phyloP scores from a whole-genome alignment of 257 asterid species.

The Solanum pinnatisectum region DNA sequence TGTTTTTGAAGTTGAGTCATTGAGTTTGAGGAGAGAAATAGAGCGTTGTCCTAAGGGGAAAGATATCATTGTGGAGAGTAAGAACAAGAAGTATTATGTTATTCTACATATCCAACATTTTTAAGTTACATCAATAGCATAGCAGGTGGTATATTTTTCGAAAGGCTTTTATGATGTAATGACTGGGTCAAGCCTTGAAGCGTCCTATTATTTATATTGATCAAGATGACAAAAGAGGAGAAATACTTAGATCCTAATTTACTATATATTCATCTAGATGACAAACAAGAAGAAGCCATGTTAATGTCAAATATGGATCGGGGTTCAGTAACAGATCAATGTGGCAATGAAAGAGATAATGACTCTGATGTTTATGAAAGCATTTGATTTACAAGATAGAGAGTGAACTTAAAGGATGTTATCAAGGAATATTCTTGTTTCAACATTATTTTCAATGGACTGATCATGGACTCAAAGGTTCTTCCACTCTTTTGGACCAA shows the following conservation, averaged over 20 bases:
- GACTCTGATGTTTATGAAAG: slow-evolving; percentile 11
- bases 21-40: too few species aligned
- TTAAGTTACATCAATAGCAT: too few species aligned
- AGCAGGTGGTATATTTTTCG: too few species aligned
- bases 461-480: neutral
- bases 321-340: neutral
- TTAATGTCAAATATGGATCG: neutral
- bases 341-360: neutral
- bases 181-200: too few species aligned
- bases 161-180: too few species aligned
- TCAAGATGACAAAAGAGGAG: neutral
- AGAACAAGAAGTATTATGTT: too few species aligned
- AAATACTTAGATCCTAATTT: neutral
- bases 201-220: too few species aligned
- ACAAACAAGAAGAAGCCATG: neutral
- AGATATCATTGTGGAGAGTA: too few species aligned
- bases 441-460: neutral
- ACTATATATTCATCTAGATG: slow-evolving; percentile 3
- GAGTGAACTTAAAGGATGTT: slow-evolving; percentile 20
- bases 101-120: too few species aligned
- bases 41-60: too few species aligned
- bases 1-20: too few species aligned
- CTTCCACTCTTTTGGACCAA: too few species aligned
- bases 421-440: slow-evolving; percentile 30
- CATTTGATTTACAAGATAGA: slow-evolving; percentile 14